Base-by-base conservation (phyloP, 164 flowering plant species). In the Annona squamosa region DNA sequence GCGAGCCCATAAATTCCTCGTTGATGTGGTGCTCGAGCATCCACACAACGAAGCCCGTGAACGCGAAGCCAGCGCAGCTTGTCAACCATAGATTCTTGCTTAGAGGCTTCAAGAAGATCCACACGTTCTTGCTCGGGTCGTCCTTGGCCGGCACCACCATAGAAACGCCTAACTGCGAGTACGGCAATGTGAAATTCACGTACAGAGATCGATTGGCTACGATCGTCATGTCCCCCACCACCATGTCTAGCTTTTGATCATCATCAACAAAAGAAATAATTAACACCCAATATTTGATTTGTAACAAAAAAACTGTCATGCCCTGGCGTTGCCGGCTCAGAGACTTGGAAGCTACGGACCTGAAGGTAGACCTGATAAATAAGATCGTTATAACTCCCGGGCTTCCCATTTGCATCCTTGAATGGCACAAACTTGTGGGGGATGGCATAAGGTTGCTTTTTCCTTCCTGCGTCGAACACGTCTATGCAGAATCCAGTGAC, bases 21-120 rank as follows among this genome's bases (percentile, higher is more conserved):
- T 89, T 87, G 1, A 82, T 76, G 17, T 85, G 74, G 68, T 85
- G 88, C 52, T 89, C 93, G 7, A 89, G 82, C 46, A 82, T 63
- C 93, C 91, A 89, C 2, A 87, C 74, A 0, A 85, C 82, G 59
- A 85, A 72, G 10, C 85, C 91, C 1, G 81, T 77, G 78, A 83
- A 75, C 3, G 87, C 48, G 19, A 87, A 86, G 73, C 72, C 81
- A 2, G 71, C 73, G 10, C 65, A 62, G 46, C 68, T 82, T 5
- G 79, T 75, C 9, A 81, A 16, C 90, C 90, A 87, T 0, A 87
- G 86, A 19, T 74, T 73, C 75, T 62, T 71, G 0, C 80, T 79
- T 48, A 86, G 68, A 0, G 91, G 89, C 78, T 79, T 81, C 74
- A 83, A 26, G 37, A 26, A 26, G 37, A 26, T 26, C 37, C 37